Conservation (phyloP, 805 yeast species). For the Starmerella vaccinii region DNA sequence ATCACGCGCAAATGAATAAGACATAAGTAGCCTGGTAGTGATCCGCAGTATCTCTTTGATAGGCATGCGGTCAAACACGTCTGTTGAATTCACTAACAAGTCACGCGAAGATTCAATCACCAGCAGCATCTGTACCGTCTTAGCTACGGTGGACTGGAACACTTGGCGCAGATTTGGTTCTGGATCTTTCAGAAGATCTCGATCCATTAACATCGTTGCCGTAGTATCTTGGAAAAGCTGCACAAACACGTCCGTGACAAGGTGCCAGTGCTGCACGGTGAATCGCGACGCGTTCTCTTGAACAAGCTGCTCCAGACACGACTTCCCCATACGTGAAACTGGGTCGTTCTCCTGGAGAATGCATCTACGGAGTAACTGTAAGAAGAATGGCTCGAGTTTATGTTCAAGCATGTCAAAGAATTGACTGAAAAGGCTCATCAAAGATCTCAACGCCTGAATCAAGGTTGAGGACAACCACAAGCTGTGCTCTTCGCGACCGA, state of each 20-base stretch:
- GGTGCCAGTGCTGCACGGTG: constrained; percentile 58
- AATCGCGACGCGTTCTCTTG: constrained; percentile 65
- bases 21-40: constrained; percentile 49
- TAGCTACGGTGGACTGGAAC: constrained; percentile 68
- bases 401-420: constrained; percentile 68
- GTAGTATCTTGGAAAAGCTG: constrained; percentile 71
- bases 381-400: constrained; percentile 68
- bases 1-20: constrained; percentile 72
- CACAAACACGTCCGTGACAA: constrained; percentile 54
- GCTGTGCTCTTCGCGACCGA: constrained; percentile 63
- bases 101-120: constrained; percentile 82
- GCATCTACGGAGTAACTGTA: constrained; percentile 70
- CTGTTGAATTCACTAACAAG: constrained; percentile 45
- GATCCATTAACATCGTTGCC: constrained; percentile 64
- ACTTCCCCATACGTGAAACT: constrained; percentile 85
- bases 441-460: constrained; percentile 84
- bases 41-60: constrained; percentile 50
- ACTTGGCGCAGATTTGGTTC: constrained; percentile 39
- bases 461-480: constrained; percentile 96
- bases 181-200: constrained; percentile 17
- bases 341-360: constrained; percentile 96
- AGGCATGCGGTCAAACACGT: constrained; percentile 61
- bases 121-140: constrained; percentile 80
- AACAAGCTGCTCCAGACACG: constrained; percentile 72
- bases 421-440: constrained; percentile 72